Evolutionary conservation across 371 early-diverging fungal genomes (phyloP), one percentile per base, ranked within the genome.

Genomic region (Circinella minor): DNA sequence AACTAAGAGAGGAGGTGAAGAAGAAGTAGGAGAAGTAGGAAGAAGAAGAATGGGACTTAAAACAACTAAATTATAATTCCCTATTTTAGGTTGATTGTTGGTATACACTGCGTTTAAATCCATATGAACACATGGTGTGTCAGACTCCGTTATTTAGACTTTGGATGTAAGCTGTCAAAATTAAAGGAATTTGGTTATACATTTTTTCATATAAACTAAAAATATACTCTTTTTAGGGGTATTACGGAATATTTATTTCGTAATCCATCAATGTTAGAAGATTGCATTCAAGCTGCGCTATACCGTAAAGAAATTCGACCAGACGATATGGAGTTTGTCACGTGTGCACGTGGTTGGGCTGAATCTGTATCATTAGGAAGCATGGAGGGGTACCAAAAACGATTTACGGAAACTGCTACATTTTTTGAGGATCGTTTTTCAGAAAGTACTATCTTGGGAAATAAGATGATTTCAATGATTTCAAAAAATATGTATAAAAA

Each of bases 101-200:
- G 98, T 83, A 93, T 77, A 80, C 81, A 17, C 83, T 95, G 70
- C 76, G 81, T 27, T 89, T 95, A 78, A 91, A 94, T 66, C 98
- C 98, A 13, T 98, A 97, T 76, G 93, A 95, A 55, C 96, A 96
- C 75, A 87, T 98, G 78, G 92, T 97, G 5, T 96, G 97, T 67
- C 95, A 96, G 79, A 98, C 98, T 3, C 98, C 98, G 4, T 87
- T 95, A 18, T 98, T 98, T 80, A 86, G 97, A 36, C 83, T 97
- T 66, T 95, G 96, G 93, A 87, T 95, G 85, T 90, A 87, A 81
- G 83, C 71, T 18, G 34, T 2, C 27, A 27, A 27, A 27, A 27
- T 27, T 27, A 27, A 27, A 27, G 27, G 2, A 2, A 0, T 27
- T 27, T 47, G 47, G 47, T 46, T 70, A n/a, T 36, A 38, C 49